These are phyloP conservation scores for Botryotinia narcissicola DNA, from an alignment of 2,329 filamentous ascomycete genomes.

Conservation along the genomic window DNA sequence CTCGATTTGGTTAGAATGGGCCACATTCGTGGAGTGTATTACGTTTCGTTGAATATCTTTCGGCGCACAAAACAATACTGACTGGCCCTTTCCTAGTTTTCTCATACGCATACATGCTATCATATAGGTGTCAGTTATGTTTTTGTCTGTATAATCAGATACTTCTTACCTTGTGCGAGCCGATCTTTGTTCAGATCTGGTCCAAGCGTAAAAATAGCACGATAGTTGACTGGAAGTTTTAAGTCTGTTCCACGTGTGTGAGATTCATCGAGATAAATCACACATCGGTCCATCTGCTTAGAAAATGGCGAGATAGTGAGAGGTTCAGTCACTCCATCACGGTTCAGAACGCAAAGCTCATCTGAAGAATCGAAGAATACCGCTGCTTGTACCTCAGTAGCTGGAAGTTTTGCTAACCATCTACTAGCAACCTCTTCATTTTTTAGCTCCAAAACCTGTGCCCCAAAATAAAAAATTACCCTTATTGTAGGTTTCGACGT, in stretches of 20 bases:
- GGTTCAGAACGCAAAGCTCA: constrained; percentile 53
- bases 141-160: background rate
- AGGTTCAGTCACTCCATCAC: constrained; percentile 45
- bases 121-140: constrained; percentile 20
- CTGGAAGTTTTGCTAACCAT: constrained; percentile 49
- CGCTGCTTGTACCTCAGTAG: constrained; percentile 42
- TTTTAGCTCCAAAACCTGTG: constrained; percentile 62
- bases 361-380: constrained; percentile 60
- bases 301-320: constrained; percentile 59
- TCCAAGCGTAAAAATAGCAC: constrained; percentile 67
- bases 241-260: constrained; percentile 71
- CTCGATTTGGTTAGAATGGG: constrained; percentile 38
- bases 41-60: constrained; percentile 59
- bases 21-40: constrained; percentile 28
- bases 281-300: constrained; percentile 54
- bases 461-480: constrained; percentile 70
- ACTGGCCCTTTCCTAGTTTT: constrained; percentile 64
- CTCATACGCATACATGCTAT: constrained; percentile 70
- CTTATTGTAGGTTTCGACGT: constrained; percentile 43
- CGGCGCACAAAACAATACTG: constrained; percentile 58
- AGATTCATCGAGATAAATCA: constrained; percentile 68
- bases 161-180: constrained; percentile 22
- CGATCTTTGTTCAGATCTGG: constrained; percentile 63
- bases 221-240: constrained; percentile 54
- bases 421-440: constrained; percentile 53